Evolutionary conservation across 2,329 filamentous ascomycete species (phyloP).

Genomic region (Thelonectria blattea): DNA sequence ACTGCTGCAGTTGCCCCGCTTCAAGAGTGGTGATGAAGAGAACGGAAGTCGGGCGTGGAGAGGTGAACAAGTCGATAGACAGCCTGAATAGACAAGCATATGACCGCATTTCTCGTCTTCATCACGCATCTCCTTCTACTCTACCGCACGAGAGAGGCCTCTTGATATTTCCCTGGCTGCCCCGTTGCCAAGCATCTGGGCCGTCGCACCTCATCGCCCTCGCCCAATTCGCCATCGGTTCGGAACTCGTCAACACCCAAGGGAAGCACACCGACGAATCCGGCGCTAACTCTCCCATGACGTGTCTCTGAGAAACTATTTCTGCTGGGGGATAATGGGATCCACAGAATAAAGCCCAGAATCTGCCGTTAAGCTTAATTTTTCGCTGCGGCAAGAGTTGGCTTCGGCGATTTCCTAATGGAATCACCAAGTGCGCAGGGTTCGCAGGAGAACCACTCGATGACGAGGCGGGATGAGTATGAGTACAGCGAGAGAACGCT

Average conservation of each 20-base stretch:
- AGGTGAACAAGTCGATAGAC: not conserved
- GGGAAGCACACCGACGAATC: constrained; percentile 4
- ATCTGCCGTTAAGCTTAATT: constrained; percentile 28
- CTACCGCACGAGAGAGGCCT: not conserved
- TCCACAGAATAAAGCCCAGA: constrained; percentile 26
- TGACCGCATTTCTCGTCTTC: not conserved
- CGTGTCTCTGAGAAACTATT: constrained; percentile 5
- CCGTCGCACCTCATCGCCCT: not conserved
- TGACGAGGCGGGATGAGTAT: not conserved
- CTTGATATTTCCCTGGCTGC: not conserved
- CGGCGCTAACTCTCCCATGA: constrained; percentile 10
- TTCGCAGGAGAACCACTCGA: not conserved
- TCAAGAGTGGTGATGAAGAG: not conserved
- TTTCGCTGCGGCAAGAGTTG: not conserved
- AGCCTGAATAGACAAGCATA: not conserved
- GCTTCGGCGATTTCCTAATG: not conserved
- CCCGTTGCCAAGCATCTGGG: not conserved
- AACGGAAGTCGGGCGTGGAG: not conserved
- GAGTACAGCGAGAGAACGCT: not conserved
- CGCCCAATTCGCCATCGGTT: constrained; percentile 1
- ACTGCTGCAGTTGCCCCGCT: not conserved
- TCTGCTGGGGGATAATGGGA: not conserved
- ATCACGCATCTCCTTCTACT: not conserved
- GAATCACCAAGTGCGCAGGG: not conserved
- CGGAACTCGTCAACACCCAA: constrained; percentile 10